A percentile compares a stretch with the other conserved stretches of the same genome.
Evolutionary conservation across 805 yeast species (phyloP).

Genomic region (Yarrowia sp.): DNA sequence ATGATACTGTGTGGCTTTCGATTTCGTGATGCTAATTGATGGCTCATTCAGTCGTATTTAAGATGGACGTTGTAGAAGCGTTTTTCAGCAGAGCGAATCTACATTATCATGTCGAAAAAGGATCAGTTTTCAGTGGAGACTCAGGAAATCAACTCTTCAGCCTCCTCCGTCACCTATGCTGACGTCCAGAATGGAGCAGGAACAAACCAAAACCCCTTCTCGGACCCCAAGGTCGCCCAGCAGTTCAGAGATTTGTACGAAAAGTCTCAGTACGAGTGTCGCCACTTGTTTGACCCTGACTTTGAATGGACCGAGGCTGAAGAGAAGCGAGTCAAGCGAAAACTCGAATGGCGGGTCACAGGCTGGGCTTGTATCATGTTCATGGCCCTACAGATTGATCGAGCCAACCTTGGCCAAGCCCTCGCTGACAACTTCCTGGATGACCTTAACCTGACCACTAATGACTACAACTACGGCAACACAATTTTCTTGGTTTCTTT

Average conservation of each 20-base stretch:
- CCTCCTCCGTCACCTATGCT: neutral
- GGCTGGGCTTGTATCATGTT: constrained; percentile 59
- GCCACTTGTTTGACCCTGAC: constrained; percentile 54
- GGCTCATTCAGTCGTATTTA: neutral
- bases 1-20: neutral
- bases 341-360: constrained; percentile 54
- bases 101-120: neutral
- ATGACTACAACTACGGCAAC: constrained; percentile 57
- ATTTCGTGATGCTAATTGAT: neutral
- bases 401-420: constrained; percentile 57
- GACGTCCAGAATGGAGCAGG: constrained; percentile 5
- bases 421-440: constrained; percentile 53
- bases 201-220: constrained; percentile 36
- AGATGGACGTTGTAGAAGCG: neutral
- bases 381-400: constrained; percentile 55
- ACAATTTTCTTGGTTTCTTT: constrained; percentile 56
- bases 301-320: constrained; percentile 54
- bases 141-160: neutral
- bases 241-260: constrained; percentile 49
- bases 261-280: constrained; percentile 51
- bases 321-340: constrained; percentile 48
- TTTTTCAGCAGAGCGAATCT: neutral
- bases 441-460: constrained; percentile 51
- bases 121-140: neutral
- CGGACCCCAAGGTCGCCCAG: constrained; percentile 46